Evolutionary conservation across 257 asterid species (phyloP), one percentile per base, ranked within the genome.

Genomic region (Nemophila menziesii): DNA sequence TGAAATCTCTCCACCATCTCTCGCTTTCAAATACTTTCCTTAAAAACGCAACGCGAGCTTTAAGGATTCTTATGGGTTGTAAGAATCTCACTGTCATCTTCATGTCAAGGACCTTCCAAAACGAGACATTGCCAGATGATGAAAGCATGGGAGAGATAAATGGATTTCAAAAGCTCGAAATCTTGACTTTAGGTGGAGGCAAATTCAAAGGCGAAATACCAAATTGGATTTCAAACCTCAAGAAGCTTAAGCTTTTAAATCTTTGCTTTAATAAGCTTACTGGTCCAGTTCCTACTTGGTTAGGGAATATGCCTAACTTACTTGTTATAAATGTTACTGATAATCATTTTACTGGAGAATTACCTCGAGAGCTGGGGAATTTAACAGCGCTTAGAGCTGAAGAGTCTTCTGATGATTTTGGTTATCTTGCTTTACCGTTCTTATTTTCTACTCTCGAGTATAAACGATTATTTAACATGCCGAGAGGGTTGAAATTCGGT

Each of bases 201-300:
- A 9, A 9, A 4, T 24, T 24, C 33, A 24, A 4, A 4, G 33
- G 33, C 9, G 33, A 24, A 24, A 24, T 24, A 4, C 33, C 33
- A 24, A 24, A 24, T 4, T 24, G 33, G 33, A 4, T 24, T 4
- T 4, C 9, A 4, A 24, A 24, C 4, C 33, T 24, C 9, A 4
- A 9, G 9, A 24, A 24, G 9, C 33, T 24, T 4, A 9, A 24
- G 33, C 6, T 24, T 24, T 9, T 24, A 4, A 24, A 4, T 9
- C 33, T 24, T 24, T 4, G 6, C 9, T 9, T 4, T 4, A 24
- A 24, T 24, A 4, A 24, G 9, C 33, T 24, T 24, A 4, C 9
- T 9, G 33, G 33, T 9, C 6, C 52, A 11, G 39, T 87, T 57
- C 97, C 95, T 26, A 70, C 76, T 48, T 83, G 95, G 97, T 77